Base-by-base conservation (phyloP, 176 grass and related monocot species). In the Pharus latifolius region DNA sequence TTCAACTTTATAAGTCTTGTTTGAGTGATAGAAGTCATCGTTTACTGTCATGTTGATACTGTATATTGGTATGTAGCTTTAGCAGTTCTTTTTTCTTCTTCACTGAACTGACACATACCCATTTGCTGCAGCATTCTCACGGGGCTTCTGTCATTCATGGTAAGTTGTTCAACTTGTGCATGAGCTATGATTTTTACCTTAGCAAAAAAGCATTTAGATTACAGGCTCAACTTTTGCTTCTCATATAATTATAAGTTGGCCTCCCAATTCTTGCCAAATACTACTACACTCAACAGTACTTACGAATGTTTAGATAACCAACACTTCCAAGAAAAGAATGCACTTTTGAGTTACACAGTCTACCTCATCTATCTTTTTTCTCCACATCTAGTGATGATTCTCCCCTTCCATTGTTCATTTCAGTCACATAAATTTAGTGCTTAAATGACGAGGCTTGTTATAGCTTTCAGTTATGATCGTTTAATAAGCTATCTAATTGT, bases 111-210 rank as follows among this genome's bases (percentile, higher is more conserved):
- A 89, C 67, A 49, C 49, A 41, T 79, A 33, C 3, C 65, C 63
- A 67, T 68, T 23, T 79, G 50, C 23, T 91, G 90, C 95, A 99
- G 95, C 72, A 94, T 99, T 83, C 84, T 99, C 56, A 94, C 90
- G 10, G 95, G 95, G 1, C 95, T 99, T 65, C 76, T 99, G 38
- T 99, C 95, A 32, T 99, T 99, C 73, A 99, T 99, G 95, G 95
- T 99, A 69, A 88, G 83, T 79, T 85, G 31, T 66, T 69, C 40
- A 51, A 26, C 40, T 67, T 64, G 3, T 60, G 7, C 1, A 16
- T 75, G 6, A 32, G 57, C 17, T 45, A 14, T 18, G n/a, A 65
- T 24, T n/a, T n/a, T n/a, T n/a, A n/a, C n/a, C n/a, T 45, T 73
- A 44, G 10, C 13, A 50, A 44, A 33, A 60, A 32, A n/a, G 10